These are phyloP conservation scores for Oryza australiensis DNA, from an alignment of 176 grass and related monocot genomes.

Conservation along the genomic window DNA sequence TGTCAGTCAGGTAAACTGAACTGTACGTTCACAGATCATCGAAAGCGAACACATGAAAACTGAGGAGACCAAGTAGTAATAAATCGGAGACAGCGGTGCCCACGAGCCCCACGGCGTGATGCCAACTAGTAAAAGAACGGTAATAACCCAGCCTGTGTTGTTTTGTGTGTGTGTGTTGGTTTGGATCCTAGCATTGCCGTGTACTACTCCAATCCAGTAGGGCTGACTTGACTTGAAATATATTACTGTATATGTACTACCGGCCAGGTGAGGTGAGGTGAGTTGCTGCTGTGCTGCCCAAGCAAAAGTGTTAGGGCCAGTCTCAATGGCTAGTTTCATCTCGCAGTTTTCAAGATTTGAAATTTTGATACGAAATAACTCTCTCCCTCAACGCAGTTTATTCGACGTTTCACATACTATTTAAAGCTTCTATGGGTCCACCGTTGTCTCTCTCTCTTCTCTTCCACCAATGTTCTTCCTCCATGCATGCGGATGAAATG, in stretches of 20 bases:
- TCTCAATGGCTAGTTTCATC: too few relatives aligned
- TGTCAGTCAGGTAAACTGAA: neutral
- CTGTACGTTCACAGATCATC: neutral
- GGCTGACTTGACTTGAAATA: neutral
- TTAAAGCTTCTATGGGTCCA: too few relatives aligned
- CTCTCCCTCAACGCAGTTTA: too few relatives aligned
- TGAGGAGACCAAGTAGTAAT: neutral
- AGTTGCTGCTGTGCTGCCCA: neutral
- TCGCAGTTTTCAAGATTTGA: too few relatives aligned
- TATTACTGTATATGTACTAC: neutral
- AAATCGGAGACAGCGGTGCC: neutral
- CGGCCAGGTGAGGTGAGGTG: too few relatives aligned
- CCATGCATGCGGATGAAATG: too few relatives aligned
- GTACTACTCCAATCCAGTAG: neutral
- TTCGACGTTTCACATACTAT: too few relatives aligned
- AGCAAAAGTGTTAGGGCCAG: too few relatives aligned
- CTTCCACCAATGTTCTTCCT: too few relatives aligned
- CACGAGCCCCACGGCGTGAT: neutral
- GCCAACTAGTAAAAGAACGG: neutral
- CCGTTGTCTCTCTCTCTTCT: too few relatives aligned
- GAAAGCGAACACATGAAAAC: neutral
- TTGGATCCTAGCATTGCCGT: neutral
- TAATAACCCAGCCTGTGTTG: neutral
- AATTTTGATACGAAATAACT: too few relatives aligned
- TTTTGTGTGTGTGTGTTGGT: neutral